Conservation (phyloP, 2,329 filamentous ascomycete genomes). For the Acephala macrosclerotiorum region DNA sequence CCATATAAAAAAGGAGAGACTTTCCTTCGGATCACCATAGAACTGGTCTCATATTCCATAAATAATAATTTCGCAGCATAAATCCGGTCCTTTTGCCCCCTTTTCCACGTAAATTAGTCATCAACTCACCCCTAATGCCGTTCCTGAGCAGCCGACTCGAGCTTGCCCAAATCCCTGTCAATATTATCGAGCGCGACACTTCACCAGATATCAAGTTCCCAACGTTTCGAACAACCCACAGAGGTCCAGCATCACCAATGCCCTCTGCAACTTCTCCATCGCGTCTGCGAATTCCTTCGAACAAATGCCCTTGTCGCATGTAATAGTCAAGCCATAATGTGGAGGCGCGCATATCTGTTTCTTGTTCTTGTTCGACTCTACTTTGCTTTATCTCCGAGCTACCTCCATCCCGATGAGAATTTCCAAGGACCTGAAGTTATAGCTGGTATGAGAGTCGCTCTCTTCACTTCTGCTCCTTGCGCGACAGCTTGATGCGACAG, state of each 20-base stretch:
- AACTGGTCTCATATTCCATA: background rate
- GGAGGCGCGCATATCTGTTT: conserved; percentile 87
- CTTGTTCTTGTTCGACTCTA: conserved; percentile 88
- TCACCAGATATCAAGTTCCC: conserved; percentile 17
- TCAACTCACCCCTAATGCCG: background rate
- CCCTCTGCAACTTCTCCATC: conserved; percentile 29
- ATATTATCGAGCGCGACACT: conserved; percentile 19
- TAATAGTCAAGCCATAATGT: conserved; percentile 65
- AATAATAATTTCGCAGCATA: background rate
- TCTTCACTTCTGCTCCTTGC: background rate
- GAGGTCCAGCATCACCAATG: conserved; percentile 31
- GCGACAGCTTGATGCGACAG: background rate
- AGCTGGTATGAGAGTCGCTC: conserved; percentile 70
- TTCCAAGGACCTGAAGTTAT: conserved; percentile 98
- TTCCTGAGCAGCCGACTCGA: conserved; percentile 8
- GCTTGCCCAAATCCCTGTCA: conserved; percentile 7
- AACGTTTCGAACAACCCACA: conserved; percentile 27
- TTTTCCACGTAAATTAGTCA: background rate
- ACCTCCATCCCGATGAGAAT: conserved; percentile 98
- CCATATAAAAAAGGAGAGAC: background rate
- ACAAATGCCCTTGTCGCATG: conserved; percentile 32
- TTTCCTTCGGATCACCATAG: background rate
- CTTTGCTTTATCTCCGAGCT: conserved; percentile 93
- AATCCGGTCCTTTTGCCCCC: background rate
- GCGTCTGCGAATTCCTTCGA: conserved; percentile 35